phyloP scores from a whole-genome alignment of 352 stramenopile species.

The Thalassiosira mediterranea region DNA sequence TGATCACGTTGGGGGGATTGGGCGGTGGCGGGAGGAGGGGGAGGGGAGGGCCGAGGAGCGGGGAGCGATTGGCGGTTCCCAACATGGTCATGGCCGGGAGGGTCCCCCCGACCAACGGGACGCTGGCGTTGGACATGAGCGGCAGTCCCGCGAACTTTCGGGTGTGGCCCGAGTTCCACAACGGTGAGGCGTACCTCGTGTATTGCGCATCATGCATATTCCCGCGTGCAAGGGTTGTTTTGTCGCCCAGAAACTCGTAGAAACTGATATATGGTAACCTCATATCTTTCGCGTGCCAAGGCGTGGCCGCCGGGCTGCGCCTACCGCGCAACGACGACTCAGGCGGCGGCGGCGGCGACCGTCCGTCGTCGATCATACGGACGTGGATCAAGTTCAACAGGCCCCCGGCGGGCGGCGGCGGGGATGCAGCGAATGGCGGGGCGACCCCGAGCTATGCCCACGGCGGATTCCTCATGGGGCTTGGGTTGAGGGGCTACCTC shows the following conservation, averaged over 20 bases:
- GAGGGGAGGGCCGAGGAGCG: background rate
- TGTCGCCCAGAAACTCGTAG: too few relatives aligned
- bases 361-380: slow-evolving; percentile 89
- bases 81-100: slow-evolving; percentile 91
- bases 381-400: slow-evolving; percentile 99
- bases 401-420: slow-evolving; percentile 62
- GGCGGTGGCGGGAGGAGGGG: too few relatives aligned
- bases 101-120: slow-evolving; percentile 92
- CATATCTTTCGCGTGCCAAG: too few relatives aligned
- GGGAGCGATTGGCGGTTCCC: slow-evolving; percentile 87
- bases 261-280: too few relatives aligned
- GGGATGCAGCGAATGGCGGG: slow-evolving; percentile 31
- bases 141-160: slow-evolving; percentile 90
- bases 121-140: slow-evolving; percentile 89
- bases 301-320: slow-evolving; percentile 88
- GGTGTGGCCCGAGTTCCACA: slow-evolving; percentile 98
- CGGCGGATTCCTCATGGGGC: slow-evolving; percentile 93
- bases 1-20: slow-evolving; percentile 93
- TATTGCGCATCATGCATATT: slow-evolving; percentile 46
- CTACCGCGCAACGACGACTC: slow-evolving; percentile 60
- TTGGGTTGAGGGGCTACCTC: slow-evolving; percentile 94
- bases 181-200: too few relatives aligned
- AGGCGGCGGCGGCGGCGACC: slow-evolving; percentile 1
- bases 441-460: slow-evolving; percentile 89
- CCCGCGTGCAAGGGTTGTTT: too few relatives aligned